Percentiles rank a stretch among this genome's conserved stretches.
These are phyloP conservation scores for Phytophthora boehmeriae DNA, from an alignment of 352 stramenopile species.

Conservation along the genomic window DNA sequence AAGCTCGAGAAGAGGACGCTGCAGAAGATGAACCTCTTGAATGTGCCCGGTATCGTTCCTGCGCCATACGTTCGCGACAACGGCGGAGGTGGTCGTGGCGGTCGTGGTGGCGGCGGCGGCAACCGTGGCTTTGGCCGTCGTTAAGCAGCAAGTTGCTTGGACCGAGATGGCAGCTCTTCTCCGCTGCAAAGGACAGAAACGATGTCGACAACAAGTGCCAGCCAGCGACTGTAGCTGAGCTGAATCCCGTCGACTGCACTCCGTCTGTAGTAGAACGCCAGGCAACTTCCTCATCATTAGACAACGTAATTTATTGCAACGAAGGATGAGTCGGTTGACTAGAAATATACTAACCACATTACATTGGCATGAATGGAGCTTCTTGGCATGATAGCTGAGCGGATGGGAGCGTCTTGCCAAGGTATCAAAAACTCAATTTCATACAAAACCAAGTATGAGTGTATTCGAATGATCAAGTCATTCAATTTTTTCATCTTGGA, in stretches of 20 bases:
- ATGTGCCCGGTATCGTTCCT: conserved; percentile 68
- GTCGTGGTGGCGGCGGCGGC: conserved; percentile 7
- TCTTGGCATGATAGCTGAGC: not conserved
- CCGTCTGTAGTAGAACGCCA: conserved; percentile 22
- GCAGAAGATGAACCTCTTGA: conserved; percentile 87
- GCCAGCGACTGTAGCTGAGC: conserved; percentile 4
- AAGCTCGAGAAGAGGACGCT: conserved; percentile 86
- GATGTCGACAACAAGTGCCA: not conserved
- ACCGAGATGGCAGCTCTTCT: not conserved
- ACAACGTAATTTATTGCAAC: conserved; percentile 50
- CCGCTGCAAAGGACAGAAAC: not conserved
- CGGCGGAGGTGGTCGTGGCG: conserved; percentile 21
- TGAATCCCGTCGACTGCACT: conserved; percentile 13
- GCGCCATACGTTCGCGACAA: conserved; percentile 45
- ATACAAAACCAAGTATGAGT: not conserved
- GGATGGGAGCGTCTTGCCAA: no score
- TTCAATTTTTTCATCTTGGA: not conserved
- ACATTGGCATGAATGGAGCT: conserved; percentile 1
- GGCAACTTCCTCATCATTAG: conserved; percentile 46
- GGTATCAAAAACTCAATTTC: no score
- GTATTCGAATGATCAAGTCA: not conserved
- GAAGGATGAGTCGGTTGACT: conserved; percentile 44
- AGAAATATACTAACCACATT: conserved; percentile 13
- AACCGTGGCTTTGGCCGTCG: conserved; percentile 25
- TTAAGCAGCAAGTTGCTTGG: conserved; percentile 26